Percentiles rank a stretch among this genome's conserved stretches.
phyloP scores from a whole-genome alignment of 2,329 filamentous ascomycete genomes.

The Beauveria caledonica region DNA sequence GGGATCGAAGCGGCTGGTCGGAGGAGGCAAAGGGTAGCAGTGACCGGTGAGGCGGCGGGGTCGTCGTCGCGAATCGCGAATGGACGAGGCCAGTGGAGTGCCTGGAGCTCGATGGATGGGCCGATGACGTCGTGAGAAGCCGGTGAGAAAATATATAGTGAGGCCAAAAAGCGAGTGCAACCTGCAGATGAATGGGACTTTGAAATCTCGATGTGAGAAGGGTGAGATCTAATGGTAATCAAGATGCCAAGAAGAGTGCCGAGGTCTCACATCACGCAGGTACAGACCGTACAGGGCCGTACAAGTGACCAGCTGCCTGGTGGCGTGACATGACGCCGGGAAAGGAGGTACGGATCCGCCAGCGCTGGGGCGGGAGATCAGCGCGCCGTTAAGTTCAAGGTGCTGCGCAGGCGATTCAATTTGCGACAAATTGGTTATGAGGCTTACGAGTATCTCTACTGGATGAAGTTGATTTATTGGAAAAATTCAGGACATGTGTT shows the following conservation, averaged over 20 bases:
- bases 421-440: background rate
- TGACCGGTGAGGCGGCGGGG: background rate
- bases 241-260: background rate
- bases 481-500: background rate
- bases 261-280: too few relatives aligned
- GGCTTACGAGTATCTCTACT: too few relatives aligned
- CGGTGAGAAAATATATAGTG: background rate
- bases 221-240: background rate
- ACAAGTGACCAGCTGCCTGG: background rate
- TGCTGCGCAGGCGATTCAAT: background rate
- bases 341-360: constrained; percentile 5
- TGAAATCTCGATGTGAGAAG: background rate
- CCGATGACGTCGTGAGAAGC: background rate
- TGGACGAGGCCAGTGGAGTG: background rate
- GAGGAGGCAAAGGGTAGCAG: background rate
- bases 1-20: background rate
- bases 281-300: too few relatives aligned
- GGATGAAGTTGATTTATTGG: background rate
- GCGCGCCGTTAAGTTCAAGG: background rate
- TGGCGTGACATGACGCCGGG: background rate
- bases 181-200: background rate
- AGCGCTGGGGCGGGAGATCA: background rate
- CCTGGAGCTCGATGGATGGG: background rate
- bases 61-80: background rate
- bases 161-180: background rate